Percentiles rank a stretch among this genome's conserved stretches.
Evolutionary conservation across 2,329 filamentous ascomycete species (phyloP).

Genomic region (Corynespora cassiicola): DNA sequence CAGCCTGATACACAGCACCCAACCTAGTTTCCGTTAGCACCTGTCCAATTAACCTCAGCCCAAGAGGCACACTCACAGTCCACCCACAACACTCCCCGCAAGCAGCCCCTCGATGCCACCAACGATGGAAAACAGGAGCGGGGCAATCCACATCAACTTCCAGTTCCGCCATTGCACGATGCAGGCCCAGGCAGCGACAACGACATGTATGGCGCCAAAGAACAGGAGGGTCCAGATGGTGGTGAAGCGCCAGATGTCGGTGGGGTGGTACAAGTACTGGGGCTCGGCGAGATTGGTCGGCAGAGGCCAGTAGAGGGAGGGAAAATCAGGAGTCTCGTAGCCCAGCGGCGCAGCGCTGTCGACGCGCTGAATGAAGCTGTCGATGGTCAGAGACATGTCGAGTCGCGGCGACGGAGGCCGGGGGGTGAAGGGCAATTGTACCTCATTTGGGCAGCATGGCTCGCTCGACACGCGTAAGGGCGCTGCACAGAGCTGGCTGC

Average conservation of each 20-base stretch:
- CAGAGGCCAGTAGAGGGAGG: slow-evolving; percentile 80
- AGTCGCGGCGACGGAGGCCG: neutral
- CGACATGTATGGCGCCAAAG: slow-evolving; percentile 76
- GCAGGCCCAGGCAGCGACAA: slow-evolving; percentile 74
- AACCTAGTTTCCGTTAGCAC: slow-evolving; percentile 58
- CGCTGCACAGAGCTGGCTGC: neutral
- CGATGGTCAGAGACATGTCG: slow-evolving; percentile 5
- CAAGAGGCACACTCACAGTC: slow-evolving; percentile 66
- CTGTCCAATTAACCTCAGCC: neutral
- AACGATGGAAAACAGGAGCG: slow-evolving; percentile 72
- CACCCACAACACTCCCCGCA: slow-evolving; percentile 80
- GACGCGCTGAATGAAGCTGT: slow-evolving; percentile 53
- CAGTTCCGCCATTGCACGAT: slow-evolving; percentile 69
- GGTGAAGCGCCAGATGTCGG: slow-evolving; percentile 87
- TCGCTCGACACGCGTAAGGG: slow-evolving; percentile 3
- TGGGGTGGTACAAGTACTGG: slow-evolving; percentile 73
- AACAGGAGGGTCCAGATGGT: slow-evolving; percentile 85
- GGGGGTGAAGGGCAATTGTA: slow-evolving; percentile 14
- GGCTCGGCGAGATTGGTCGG: slow-evolving; percentile 62
- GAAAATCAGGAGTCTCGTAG: slow-evolving; percentile 76
- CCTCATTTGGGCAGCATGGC: slow-evolving; percentile 42
- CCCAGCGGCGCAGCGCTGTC: slow-evolving; percentile 57
- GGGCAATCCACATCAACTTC: slow-evolving; percentile 72
- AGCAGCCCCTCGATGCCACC: slow-evolving; percentile 79
- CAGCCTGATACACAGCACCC: slow-evolving; percentile 79